Evolutionary conservation across 202 grass and related monocot genomes (phyloP).

Genomic region (Saccharum hybrid): DNA sequence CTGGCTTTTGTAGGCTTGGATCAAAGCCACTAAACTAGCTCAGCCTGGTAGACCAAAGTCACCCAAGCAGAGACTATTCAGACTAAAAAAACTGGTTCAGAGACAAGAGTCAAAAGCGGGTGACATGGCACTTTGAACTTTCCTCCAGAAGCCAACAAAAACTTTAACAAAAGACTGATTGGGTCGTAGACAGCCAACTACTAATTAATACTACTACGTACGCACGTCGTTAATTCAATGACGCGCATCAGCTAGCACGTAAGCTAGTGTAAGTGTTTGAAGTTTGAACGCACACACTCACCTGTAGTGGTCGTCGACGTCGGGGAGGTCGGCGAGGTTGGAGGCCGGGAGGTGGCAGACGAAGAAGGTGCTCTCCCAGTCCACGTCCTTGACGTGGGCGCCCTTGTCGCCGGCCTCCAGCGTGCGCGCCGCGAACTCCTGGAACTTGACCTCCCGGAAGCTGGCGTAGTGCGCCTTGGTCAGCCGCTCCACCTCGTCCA

Average conservation of each 20-base stretch:
- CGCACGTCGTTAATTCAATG: not conserved
- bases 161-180: conserved; percentile 29
- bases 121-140: not conserved
- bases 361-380: conserved; percentile 99
- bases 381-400: conserved; percentile 54
- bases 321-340: conserved; percentile 63
- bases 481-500: conserved; percentile 87
- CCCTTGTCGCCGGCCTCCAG: conserved; percentile 61
- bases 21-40: not conserved
- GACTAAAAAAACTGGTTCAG: not conserved
- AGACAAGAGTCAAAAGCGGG: not conserved
- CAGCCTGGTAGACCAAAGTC: not conserved
- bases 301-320: conserved; percentile 80
- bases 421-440: conserved; percentile 59
- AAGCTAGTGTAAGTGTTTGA: not conserved
- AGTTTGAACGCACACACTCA: not conserved
- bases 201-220: not conserved
- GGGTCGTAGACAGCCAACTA: not conserved
- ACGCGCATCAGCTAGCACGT: not conserved
- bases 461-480: conserved; percentile 76
- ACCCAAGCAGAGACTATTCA: not conserved
- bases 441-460: conserved; percentile 55
- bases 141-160: not conserved
- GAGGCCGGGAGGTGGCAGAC: conserved; percentile 72
- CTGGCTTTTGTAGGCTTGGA: not conserved